Conservation (phyloP, 352 stramenopile species). For the Phytophthora citrophthora region DNA sequence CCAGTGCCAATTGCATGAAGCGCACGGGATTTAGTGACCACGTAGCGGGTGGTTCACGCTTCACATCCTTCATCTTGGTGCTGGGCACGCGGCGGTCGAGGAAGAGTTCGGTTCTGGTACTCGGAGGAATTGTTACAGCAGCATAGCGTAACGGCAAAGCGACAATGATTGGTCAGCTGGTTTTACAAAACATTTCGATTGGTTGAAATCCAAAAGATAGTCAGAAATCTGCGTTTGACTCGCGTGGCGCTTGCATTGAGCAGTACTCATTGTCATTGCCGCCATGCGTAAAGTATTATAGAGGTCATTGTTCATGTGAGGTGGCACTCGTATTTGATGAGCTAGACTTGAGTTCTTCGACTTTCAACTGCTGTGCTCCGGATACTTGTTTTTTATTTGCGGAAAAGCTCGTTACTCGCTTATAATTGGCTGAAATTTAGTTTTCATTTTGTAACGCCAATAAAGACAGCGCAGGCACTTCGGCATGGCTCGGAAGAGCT, state of each 20-base stretch:
- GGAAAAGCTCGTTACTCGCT: background rate
- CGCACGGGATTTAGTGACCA: constrained; percentile 53
- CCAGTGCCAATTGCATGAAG: constrained; percentile 77
- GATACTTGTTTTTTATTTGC: constrained; percentile 24
- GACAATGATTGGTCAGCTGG: constrained; percentile 4
- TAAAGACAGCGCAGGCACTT: constrained; percentile 30
- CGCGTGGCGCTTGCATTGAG: background rate
- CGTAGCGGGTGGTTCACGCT: constrained; percentile 9
- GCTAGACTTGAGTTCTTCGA: constrained; percentile 1
- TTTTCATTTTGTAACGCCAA: constrained; percentile 17
- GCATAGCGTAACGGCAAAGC: background rate
- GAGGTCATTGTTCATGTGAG: background rate
- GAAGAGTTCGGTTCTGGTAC: constrained; percentile 14
- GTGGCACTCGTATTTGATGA: background rate
- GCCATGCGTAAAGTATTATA: background rate
- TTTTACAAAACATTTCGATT: constrained; percentile 4
- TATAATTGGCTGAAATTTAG: constrained; percentile 21
- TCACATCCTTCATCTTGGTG: constrained; percentile 27
- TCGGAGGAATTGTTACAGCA: constrained; percentile 9
- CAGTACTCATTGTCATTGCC: background rate
- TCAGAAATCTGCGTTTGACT: constrained; percentile 8
- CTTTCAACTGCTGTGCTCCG: constrained; percentile 2
- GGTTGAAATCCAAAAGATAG: constrained; percentile 14
- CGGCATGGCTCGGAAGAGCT: constrained; percentile 38
- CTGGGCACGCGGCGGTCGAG: background rate